Percentiles rank a stretch among this genome's conserved stretches.
phyloP scores from a whole-genome alignment of 495 filamentous ascomycete genomes.

The Evernia prunastri region DNA sequence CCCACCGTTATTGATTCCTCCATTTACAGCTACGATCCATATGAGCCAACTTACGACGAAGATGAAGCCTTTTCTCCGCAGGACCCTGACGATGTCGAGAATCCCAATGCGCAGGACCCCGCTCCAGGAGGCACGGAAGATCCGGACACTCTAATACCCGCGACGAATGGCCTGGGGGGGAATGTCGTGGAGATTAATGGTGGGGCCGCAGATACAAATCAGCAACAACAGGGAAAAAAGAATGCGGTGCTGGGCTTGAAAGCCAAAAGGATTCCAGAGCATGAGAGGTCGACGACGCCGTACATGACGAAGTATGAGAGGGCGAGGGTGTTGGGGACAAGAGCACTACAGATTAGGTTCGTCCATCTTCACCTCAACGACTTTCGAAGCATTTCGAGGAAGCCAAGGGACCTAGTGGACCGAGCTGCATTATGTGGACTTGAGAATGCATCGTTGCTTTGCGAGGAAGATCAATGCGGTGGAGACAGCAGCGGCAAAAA shows the following conservation, averaged over 20 bases:
- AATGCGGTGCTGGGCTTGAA: constrained; percentile 56
- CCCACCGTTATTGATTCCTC: not conserved
- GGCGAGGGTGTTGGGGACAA: constrained; percentile 84
- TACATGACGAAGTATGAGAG: constrained; percentile 99
- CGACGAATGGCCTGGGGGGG: constrained; percentile 30
- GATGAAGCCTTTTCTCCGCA: constrained; percentile 55
- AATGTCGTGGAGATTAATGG: constrained; percentile 44
- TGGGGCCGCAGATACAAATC: constrained; percentile 31
- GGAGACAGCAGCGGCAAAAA: not conserved
- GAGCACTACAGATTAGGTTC: constrained; percentile 93
- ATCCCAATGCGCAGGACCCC: constrained; percentile 39
- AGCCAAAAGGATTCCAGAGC: constrained; percentile 84
- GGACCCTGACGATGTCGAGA: constrained; percentile 51
- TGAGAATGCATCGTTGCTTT: constrained; percentile 7
- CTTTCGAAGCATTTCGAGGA: no score
- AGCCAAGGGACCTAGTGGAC: not conserved
- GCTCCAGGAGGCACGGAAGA: constrained; percentile 49
- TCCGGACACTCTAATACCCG: constrained; percentile 37
- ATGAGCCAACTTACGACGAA: constrained; percentile 59
- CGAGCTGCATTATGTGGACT: not conserved
- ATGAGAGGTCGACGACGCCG: constrained; percentile 84
- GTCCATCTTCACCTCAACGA: constrained; percentile 25
- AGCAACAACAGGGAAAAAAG: constrained; percentile 39
- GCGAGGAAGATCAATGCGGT: constrained; percentile 1
- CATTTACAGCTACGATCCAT: constrained; percentile 39